phyloP scores from a whole-genome alignment of 139 green algal genomes.

The Diplosphaera chodatii region DNA sequence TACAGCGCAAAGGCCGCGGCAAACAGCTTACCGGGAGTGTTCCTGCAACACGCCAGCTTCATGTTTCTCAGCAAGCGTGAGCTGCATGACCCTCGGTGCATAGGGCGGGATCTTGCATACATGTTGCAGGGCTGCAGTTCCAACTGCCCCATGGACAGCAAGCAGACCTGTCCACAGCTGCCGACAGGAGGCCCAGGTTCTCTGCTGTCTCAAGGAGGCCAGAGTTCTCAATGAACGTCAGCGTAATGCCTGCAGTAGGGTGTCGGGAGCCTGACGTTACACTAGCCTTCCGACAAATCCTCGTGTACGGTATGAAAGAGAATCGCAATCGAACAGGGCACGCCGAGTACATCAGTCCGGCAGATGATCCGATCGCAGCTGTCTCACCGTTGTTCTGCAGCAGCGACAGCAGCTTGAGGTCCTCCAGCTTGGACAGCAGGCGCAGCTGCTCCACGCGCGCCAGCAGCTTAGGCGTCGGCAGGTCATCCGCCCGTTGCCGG shows the following conservation, averaged over 20 bases:
- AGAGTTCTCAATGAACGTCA: conserved; percentile 63
- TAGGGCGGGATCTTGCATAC: too few relatives aligned
- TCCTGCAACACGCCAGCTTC: conserved; percentile 27
- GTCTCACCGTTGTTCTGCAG: conserved; percentile 50
- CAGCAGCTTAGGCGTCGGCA: conserved; percentile 8
- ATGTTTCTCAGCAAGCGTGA: too few relatives aligned
- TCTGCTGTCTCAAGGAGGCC: conserved; percentile 67
- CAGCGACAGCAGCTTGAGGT: conserved; percentile 55
- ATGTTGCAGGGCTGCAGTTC: too few relatives aligned
- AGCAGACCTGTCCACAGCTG: conserved; percentile 33
- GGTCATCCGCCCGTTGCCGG: neutral
- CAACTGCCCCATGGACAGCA: too few relatives aligned
- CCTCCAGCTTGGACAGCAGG: conserved; percentile 57
- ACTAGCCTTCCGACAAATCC: too few relatives aligned
- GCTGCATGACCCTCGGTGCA: too few relatives aligned
- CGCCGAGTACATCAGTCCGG: too few relatives aligned
- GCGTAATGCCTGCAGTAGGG: conserved; percentile 35
- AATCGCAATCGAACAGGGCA: too few relatives aligned
- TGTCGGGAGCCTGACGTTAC: too few relatives aligned
- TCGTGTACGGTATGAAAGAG: too few relatives aligned
- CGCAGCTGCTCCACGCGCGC: conserved; percentile 41
- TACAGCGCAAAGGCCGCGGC: conserved; percentile 31
- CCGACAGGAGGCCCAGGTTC: conserved; percentile 45
- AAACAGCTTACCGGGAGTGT: conserved; percentile 34
- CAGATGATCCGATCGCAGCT: too few relatives aligned